Conservation (phyloP, 2,329 filamentous ascomycete genomes). For the Coniochaeta sp. region DNA sequence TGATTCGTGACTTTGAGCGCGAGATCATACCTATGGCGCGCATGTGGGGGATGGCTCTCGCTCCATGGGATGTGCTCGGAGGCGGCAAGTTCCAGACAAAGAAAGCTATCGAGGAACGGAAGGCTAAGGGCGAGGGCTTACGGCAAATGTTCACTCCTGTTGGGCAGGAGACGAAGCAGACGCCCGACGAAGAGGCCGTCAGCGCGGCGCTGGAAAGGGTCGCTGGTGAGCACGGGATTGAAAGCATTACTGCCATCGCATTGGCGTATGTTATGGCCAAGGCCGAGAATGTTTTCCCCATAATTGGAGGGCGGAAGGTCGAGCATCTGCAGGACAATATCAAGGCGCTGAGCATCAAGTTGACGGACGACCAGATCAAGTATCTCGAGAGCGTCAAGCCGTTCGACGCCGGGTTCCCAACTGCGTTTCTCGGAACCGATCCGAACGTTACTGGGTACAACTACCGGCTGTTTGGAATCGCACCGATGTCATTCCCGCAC, state of each 20-base stretch:
- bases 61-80: slow-evolving; percentile 54
- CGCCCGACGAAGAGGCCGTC: slow-evolving; percentile 41
- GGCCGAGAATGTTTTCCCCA: slow-evolving; percentile 43
- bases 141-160: slow-evolving; percentile 14
- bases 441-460: slow-evolving; percentile 1
- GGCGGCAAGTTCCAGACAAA: slow-evolving; percentile 40
- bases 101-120: slow-evolving; percentile 22
- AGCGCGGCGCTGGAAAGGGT: slow-evolving; percentile 54
- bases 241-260: slow-evolving; percentile 50
- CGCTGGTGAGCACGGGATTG: slow-evolving; percentile 46
- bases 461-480: background rate
- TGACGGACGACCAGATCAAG: slow-evolving; percentile 44
- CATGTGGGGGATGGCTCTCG: slow-evolving; percentile 40
- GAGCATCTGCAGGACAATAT: slow-evolving; percentile 49
- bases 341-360: slow-evolving; percentile 39
- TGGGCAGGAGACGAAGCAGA: slow-evolving; percentile 22
- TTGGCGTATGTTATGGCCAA: slow-evolving; percentile 45
- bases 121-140: slow-evolving; percentile 29
- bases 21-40: slow-evolving; percentile 30
- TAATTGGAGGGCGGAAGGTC: slow-evolving; percentile 43
- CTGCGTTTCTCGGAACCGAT: slow-evolving; percentile 28
- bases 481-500: background rate
- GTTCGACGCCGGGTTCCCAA: slow-evolving; percentile 52
- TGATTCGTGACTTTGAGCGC: slow-evolving; percentile 13
- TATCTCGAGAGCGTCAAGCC: slow-evolving; percentile 43